A percentile compares a stretch with the other conserved stretches of the same genome.
phyloP scores from a whole-genome alignment of 139 green algal species.

The Pleodorina starrii region DNA sequence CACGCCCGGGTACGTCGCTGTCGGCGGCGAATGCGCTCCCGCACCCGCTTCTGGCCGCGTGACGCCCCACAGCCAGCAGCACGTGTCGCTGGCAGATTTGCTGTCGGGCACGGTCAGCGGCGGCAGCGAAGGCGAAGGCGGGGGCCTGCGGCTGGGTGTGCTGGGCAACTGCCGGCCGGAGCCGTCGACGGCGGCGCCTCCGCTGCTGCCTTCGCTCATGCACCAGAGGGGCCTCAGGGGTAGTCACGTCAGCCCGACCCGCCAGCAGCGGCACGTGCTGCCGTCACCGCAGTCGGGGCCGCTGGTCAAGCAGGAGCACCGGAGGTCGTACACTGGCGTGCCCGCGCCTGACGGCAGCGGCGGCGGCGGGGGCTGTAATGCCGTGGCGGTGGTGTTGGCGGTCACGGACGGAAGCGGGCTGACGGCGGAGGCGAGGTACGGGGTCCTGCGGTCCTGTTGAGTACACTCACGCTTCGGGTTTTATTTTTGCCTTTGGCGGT shows the following conservation, averaged over 20 bases:
- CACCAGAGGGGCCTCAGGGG: background rate
- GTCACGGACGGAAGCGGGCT: background rate
- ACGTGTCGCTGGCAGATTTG: background rate
- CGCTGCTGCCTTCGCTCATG: slow-evolving; percentile 10
- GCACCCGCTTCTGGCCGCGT: background rate
- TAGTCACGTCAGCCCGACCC: background rate
- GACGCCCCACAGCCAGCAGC: no score
- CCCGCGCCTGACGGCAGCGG: background rate
- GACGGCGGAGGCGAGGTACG: background rate
- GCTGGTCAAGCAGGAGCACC: background rate
- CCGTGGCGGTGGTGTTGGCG: slow-evolving; percentile 8
- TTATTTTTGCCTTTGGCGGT: no score
- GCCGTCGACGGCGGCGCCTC: background rate
- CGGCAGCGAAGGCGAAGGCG: background rate
- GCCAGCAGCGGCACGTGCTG: background rate
- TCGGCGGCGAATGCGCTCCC: background rate
- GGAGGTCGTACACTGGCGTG: background rate
- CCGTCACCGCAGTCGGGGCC: background rate
- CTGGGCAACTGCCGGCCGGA: background rate
- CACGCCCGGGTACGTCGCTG: background rate
- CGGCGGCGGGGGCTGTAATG: background rate
- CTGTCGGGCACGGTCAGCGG: background rate
- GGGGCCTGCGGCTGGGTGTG: background rate
- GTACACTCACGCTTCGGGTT: no score
- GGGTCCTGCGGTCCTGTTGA: no score